Base-by-base conservation (phyloP, 2,329 filamentous ascomycete genomes). In the Talaromyces sp. region DNA sequence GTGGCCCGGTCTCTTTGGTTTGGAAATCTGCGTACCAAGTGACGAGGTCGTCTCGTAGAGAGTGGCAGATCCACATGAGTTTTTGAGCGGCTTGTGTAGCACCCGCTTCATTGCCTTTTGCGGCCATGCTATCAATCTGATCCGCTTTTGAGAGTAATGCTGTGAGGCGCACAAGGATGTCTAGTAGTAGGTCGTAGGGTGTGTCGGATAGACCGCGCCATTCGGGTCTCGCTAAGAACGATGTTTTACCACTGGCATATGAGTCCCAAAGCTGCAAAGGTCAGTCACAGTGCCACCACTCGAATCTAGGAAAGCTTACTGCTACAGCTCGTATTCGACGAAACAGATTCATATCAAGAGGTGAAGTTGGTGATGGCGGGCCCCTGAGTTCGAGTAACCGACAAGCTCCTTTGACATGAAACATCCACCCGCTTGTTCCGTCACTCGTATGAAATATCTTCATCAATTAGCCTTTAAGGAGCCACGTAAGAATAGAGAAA, bases 291-390 rank as follows among this genome's bases (percentile, higher is more conserved):
- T 4, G 14, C 18, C 8, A 48, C 50, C 4, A 46, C 31, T 31
- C 25, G 28, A 1, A 37, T 25, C 44, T 48, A n/a, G 11, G 28
- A 40, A 12, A 25, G 23, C 58, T 63, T 63, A 63, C 62, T 48
- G 62, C 62, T 40, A 58, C 62, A 31, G 62, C 57, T 63, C 62
- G 57, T 56, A 63, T 63, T 60, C 62, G 62, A 40, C 62, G 57
- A 37, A 55, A 63, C 8, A 63, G 62, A 50, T 63, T 63, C 62
- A 63, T 63, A 40, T 63, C 62, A 52, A 63, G 62, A 40, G 62
- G 62, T n/a, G 62, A 60, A 0, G 40, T 42, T 52, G 40, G 50
- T 8, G 62, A 63, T 5, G 62, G 62, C 5, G 62, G 62, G 6
- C 62, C 62, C 33, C 62, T 54, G 18, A 63, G 50, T 40, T 60